A percentile compares a stretch with the other conserved stretches of the same genome.
Conservation (phyloP, 225 moss, liverwort and hornwort genomes). For the Marchantia paleacea region DNA sequence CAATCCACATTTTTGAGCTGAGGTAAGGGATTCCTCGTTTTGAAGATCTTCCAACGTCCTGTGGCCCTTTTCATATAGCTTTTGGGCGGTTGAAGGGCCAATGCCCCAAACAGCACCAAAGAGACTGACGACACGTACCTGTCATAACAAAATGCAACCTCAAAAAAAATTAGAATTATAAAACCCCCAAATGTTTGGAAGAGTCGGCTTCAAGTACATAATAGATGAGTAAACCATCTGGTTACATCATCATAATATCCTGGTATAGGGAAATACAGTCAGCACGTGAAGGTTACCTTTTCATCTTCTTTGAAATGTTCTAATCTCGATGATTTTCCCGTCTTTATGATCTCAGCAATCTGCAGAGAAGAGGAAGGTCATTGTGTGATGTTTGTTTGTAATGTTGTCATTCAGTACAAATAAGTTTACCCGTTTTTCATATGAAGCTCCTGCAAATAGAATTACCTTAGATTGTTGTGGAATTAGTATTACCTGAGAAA, state of each 20-base stretch:
- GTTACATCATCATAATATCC: too few relatives aligned
- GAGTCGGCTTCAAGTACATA: too few relatives aligned
- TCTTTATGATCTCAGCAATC: slow-evolving; percentile 79
- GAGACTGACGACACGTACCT: slow-evolving; percentile 55
- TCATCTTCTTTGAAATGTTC: slow-evolving; percentile 84
- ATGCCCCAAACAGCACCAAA: slow-evolving; percentile 93
- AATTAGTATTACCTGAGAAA: neutral
- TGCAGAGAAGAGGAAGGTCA: slow-evolving; percentile 32
- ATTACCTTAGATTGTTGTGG: neutral
- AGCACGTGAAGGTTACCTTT: slow-evolving; percentile 43
- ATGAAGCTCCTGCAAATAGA: neutral
- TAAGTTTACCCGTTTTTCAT: neutral
- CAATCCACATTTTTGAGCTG: slow-evolving; percentile 65
- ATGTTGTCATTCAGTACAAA: neutral
- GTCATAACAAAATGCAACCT: neutral
- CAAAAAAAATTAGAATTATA: too few relatives aligned
- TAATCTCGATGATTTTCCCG: slow-evolving; percentile 71
- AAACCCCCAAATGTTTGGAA: too few relatives aligned
- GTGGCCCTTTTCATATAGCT: slow-evolving; percentile 80
- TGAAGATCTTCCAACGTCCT: slow-evolving; percentile 67
- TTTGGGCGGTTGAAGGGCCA: slow-evolving; percentile 71
- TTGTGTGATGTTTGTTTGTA: neutral
- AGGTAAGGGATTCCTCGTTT: slow-evolving; percentile 55
- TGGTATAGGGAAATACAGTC: neutral
- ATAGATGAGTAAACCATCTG: too few relatives aligned